These are phyloP conservation scores for Gossypium raimondii DNA, from an alignment of 345 rosid species.

Conservation along the genomic window DNA sequence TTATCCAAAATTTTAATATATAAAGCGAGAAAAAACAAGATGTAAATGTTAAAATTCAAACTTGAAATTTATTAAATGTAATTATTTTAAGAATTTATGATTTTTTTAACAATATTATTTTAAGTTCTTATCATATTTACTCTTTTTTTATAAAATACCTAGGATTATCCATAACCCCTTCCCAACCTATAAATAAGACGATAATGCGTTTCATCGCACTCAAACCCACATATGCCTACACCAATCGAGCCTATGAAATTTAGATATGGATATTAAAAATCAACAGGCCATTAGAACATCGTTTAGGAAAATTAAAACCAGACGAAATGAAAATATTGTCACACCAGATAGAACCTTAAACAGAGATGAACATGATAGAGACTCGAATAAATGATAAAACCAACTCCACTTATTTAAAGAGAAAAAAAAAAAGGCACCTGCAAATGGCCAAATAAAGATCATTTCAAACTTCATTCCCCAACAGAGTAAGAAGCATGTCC, in stretches of 20 bases:
- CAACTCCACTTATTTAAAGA: background rate
- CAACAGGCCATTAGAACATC: too few species aligned
- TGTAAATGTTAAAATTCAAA: too few species aligned
- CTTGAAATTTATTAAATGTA: too few species aligned
- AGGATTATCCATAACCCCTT: fast-evolving
- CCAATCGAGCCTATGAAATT: too few species aligned
- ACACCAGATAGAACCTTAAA: background rate
- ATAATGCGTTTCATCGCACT: fast-evolving
- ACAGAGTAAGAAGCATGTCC: background rate
- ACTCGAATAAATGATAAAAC: background rate
- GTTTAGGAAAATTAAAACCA: background rate
- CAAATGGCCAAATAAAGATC: background rate
- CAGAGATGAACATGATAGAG: background rate
- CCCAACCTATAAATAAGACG: fast-evolving
- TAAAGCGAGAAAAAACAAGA: too few species aligned
- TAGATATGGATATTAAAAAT: too few species aligned
- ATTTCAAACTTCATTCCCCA: background rate
- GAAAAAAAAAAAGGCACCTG: background rate
- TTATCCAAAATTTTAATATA: too few species aligned
- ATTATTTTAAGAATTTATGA: too few species aligned
- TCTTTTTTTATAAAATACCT: fast-evolving
- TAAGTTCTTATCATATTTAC: fast-evolving
- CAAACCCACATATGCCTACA: too few species aligned
- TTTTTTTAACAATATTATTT: too few species aligned
- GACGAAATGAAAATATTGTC: background rate